Evolutionary conservation across 352 stramenopile genomes (phyloP), one percentile per base, ranked within the genome.

Genomic region (Phytophthora podocarpi): DNA sequence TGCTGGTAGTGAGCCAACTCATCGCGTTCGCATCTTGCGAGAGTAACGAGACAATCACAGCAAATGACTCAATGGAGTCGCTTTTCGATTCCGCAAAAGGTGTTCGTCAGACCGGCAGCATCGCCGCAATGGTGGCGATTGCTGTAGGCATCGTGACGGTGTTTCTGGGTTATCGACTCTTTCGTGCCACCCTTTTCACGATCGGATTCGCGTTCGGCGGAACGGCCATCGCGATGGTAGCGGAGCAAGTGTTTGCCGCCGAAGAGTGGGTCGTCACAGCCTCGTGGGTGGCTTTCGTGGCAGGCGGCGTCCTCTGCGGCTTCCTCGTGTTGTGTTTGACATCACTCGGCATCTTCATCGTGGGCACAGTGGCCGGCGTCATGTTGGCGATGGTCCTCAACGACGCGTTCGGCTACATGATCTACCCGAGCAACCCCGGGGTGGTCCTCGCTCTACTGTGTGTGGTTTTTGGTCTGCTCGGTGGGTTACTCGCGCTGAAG

Each of bases 161-260:
- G 26, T 18, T 81, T 5, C 47, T 70, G 8, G 82, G 82, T 15
- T 87, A 87, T 66, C 69, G 74, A 26, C 49, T 85, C 37, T 82
- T 89, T 50, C 72, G 78, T 18, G 54, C 37, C 7, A 60, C 73
- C 24, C 66, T 88, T 16, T 86, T 88, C 30, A 43, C 67, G 13
- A 57, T 64, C 23, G 74, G 68, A 13, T 86, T 86, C 47, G 30
- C 62, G 6, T 62, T 70, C 18, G 76, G 71, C 16, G 66, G 76
- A 7, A 62, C 82, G 16, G 30, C 59, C 4, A 13, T 80, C 21
- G 74, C 77, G 2, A 61, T 71, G 35, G 28, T 63, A 8, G 40
- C 35, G 5, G 75, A 85, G 40, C 32, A 59, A 16, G 35, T 72
- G 26, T 72, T 68, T 48, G 39, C 67, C 2, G 54, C 56, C 39